These are phyloP conservation scores for Tricharina praecox DNA, from an alignment of 495 filamentous ascomycete species.

Conservation along the genomic window DNA sequence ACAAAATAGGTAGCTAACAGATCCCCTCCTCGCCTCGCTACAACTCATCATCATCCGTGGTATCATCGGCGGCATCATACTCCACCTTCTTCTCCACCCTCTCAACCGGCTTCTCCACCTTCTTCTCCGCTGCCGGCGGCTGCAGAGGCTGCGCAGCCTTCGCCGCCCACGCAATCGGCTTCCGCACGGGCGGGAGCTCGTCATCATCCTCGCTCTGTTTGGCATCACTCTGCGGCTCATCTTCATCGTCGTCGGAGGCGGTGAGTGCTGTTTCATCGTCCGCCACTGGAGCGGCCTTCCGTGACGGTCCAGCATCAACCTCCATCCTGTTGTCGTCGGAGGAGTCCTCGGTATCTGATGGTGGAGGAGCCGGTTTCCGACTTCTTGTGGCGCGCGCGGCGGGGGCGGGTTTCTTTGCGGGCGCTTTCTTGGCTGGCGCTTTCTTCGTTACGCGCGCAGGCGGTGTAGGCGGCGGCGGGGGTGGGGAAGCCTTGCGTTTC, in stretches of 20 bases:
- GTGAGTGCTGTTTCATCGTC: background rate
- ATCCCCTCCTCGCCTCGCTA: background rate
- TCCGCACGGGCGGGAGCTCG: constrained; percentile 23
- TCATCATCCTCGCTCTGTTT: constrained; percentile 26
- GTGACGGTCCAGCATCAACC: too few relatives aligned
- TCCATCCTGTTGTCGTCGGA: too few relatives aligned
- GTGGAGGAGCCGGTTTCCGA: too few relatives aligned
- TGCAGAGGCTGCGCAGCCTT: background rate
- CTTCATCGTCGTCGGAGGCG: constrained; percentile 7
- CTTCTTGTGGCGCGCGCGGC: too few relatives aligned
- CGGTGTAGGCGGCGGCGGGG: too few relatives aligned
- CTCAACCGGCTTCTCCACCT: background rate
- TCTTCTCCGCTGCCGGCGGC: background rate
- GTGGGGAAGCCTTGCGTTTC: too few relatives aligned
- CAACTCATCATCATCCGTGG: background rate
- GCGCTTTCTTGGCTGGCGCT: too few relatives aligned
- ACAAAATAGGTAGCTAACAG: background rate
- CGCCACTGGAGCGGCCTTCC: too few relatives aligned
- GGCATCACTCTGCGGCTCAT: constrained; percentile 15
- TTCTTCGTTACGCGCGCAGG: too few relatives aligned
- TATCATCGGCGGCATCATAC: background rate
- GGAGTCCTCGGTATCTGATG: too few relatives aligned
- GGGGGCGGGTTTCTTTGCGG: too few relatives aligned
- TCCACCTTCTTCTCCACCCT: background rate
- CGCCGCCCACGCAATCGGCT: constrained; percentile 5